A percentile compares a stretch with the other conserved stretches of the same genome.
phyloP scores from a whole-genome alignment of 2,329 filamentous ascomycete genomes.

The Ophiocordyceps camponoti-rufipedis region DNA sequence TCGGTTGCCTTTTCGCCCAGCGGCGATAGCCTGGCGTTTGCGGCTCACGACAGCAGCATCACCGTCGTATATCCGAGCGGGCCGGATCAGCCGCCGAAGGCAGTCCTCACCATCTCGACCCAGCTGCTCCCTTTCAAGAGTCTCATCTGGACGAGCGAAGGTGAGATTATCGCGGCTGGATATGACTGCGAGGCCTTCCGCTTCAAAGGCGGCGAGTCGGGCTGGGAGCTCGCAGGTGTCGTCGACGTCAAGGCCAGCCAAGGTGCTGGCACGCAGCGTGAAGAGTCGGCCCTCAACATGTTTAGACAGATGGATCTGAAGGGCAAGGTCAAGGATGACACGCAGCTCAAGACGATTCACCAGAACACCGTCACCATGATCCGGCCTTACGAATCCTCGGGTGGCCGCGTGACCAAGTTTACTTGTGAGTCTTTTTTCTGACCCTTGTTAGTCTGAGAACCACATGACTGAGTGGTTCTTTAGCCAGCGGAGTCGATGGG shows the following conservation, averaged over 20 bases:
- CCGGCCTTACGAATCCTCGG: conserved; percentile 52
- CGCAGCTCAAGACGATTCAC: conserved; percentile 84
- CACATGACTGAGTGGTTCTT: conserved; percentile 9
- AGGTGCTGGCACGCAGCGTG: conserved; percentile 44
- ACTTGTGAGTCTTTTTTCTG: conserved; percentile 51
- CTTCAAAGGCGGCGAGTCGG: conserved; percentile 57
- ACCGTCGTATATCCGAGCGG: conserved; percentile 90
- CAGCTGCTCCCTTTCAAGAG: conserved; percentile 86
- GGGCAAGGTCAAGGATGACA: conserved; percentile 82
- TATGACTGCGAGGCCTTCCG: conserved; percentile 84
- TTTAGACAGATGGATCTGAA: conserved; percentile 98
- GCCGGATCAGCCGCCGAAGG: conserved; percentile 75
- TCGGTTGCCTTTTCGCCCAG: conserved; percentile 83
- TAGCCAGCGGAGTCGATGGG: conserved; percentile 69
- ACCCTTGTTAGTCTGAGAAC: neutral
- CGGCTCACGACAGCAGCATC: conserved; percentile 87
- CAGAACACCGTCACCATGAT: conserved; percentile 91
- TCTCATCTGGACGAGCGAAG: conserved; percentile 78
- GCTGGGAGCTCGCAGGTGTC: conserved; percentile 72
- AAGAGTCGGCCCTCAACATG: conserved; percentile 94
- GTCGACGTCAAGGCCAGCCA: conserved; percentile 56
- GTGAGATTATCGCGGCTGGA: conserved; percentile 87
- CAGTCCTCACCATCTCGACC: conserved; percentile 79
- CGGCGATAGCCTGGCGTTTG: conserved; percentile 84
- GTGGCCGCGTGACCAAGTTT: conserved; percentile 54